A percentile compares a stretch with the other conserved stretches of the same genome.
phyloP scores from a whole-genome alignment of 1,139 yeast species.

The Keqinozyma sinolaborantium region DNA sequence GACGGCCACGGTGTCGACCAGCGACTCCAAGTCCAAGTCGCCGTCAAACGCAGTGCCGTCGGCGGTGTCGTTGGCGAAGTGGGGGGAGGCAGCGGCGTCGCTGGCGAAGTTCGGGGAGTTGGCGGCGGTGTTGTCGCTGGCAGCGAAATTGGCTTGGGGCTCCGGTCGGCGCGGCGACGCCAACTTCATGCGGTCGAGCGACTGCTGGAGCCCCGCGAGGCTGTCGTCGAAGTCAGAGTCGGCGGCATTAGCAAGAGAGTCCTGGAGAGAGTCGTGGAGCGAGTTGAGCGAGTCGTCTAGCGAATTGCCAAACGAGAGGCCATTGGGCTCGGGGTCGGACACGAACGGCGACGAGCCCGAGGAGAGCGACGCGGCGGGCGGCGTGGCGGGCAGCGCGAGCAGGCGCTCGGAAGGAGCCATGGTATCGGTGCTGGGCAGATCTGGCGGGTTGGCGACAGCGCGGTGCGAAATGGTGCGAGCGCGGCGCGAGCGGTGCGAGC shows the following conservation, averaged over 20 bases:
- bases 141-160: not conserved
- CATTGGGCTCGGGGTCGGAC: slow-evolving; percentile 18
- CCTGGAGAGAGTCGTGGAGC: no score
- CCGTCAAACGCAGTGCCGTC: slow-evolving; percentile 29
- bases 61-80: slow-evolving; percentile 28
- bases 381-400: no score
- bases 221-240: slow-evolving; percentile 16
- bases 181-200: slow-evolving; percentile 15
- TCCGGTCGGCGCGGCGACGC: not conserved
- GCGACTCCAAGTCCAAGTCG: slow-evolving; percentile 21
- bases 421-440: no score
- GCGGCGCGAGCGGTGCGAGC: no score
- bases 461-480: no score
- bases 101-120: slow-evolving; percentile 8
- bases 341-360: slow-evolving; percentile 35
- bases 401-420: no score
- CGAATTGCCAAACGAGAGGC: slow-evolving; percentile 1
- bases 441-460: no score
- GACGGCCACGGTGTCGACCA: not conserved
- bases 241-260: no score
- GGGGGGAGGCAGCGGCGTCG: slow-evolving; percentile 18
- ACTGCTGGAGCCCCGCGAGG: slow-evolving; percentile 18
- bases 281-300: no score
- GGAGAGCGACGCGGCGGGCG: no score
- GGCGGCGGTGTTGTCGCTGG: not conserved